Base-by-base conservation (phyloP, 305 asterid genomes). In the Petunia hybrid region DNA sequence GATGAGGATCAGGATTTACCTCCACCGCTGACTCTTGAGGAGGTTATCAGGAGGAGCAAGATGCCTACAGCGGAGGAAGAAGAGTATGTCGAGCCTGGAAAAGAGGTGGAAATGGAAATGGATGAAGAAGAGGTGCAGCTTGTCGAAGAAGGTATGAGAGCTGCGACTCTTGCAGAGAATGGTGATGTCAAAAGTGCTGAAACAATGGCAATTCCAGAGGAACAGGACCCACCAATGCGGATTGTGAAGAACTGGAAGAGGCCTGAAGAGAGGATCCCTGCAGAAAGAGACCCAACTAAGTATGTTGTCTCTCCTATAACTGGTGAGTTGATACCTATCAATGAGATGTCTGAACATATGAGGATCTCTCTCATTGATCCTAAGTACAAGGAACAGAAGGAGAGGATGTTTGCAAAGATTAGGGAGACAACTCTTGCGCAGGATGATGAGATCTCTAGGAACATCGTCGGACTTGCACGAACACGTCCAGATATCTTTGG, bases 21-120 rank as follows among this genome's bases (percentile, higher is more conserved):
- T 14, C 91, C 96, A 85, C 98, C 98, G 22, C 91, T 94, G 98
- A 93, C 97, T n/a, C 91, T 93, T 41, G 97, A 94, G 80, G 98
- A 94, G 91, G 97, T 94, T 82, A 90, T 94, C 63, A 91, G 97
- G 84, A 93, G 98, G 88, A 93, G 98, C 91, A 94, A 93, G 91
- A 81, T 91, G 81, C 82, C 98, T 10, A 76, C 92, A 61, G 68
- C 84, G 90, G 96, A 91, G 79, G 95, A 89, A 80, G 98, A 91
- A 31, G 98, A 93, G 57, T 69, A 81, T 74, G 86, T 88, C 78
- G 98, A 95, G 90, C 95, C 95, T 82, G 95, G 93, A 59, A 95
- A 95, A 90, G 99, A 93, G 84, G 92, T 93, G 2, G 98, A 93
- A 84, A 95, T 93, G 99, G 99, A 93, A 67, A 95, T 95, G 99